phyloP scores from a whole-genome alignment of 2,329 filamentous ascomycete species.

The Fusarium sp. region DNA sequence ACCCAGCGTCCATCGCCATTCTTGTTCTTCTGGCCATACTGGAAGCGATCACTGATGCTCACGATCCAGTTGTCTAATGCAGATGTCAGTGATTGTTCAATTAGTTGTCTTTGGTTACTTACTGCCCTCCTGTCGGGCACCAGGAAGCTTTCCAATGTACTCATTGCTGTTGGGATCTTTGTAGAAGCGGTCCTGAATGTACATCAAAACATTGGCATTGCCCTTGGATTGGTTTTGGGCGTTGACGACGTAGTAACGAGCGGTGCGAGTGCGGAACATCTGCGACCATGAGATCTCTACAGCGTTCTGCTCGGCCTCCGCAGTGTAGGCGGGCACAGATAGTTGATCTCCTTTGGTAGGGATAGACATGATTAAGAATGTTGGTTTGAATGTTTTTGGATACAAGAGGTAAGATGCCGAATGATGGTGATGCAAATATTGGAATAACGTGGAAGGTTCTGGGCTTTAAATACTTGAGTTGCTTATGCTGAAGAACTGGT shows the following conservation, averaged over 20 bases:
- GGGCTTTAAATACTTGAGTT: neutral
- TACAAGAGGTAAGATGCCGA: neutral
- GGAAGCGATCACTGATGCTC: conserved; percentile 17
- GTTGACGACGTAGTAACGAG: conserved; percentile 22
- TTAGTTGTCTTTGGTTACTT: neutral
- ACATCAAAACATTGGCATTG: conserved; percentile 15
- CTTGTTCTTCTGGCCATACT: conserved; percentile 32
- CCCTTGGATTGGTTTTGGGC: conserved; percentile 23
- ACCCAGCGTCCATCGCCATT: conserved; percentile 23
- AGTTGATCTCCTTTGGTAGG: conserved; percentile 12
- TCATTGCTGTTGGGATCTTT: conserved; percentile 5
- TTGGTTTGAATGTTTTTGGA: fast-evolving
- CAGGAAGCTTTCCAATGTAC: conserved; percentile 15
- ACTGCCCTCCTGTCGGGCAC: conserved; percentile 19
- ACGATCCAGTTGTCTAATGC: conserved; percentile 5
- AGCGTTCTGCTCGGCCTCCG: conserved; percentile 10
- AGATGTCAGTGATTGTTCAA: fast-evolving
- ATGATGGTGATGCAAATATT: too few relatives aligned
- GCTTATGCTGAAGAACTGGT: neutral
- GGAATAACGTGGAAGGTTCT: fast-evolving
- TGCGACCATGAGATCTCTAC: conserved; percentile 26
- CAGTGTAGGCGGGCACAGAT: conserved; percentile 9
- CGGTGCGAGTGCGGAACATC: conserved; percentile 3
- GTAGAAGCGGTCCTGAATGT: conserved; percentile 24
- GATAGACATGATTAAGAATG: conserved; percentile 12